Evolutionary conservation across 371 early-diverging fungal species (phyloP), one percentile per base, ranked within the genome.

Genomic region (Amoeboaphelidium protococcarum): DNA sequence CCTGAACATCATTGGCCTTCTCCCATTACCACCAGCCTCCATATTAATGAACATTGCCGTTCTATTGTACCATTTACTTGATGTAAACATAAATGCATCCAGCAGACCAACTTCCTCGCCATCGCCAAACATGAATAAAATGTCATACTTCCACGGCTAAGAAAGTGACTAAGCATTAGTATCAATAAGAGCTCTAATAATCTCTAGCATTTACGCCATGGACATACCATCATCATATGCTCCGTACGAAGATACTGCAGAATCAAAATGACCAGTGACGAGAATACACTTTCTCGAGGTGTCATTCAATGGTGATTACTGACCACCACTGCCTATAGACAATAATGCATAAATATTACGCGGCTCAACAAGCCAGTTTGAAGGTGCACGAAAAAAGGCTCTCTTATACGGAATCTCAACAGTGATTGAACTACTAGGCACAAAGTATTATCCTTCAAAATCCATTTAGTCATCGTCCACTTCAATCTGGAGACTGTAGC

Each of bases 201-300:
- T 57, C 57, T 82, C 86, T 16, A 88, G 54, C 44, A 69, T 67
- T 13, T 68, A 71, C 1, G 64, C 71, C 2, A 80, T 73, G 25
- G 75, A 73, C 40, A 83, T 72, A 4, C 84, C 87, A 55, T 81
- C 75, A 54, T 88, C 89, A 13, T 77, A 78, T 19, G 76, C 81
- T 46, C 89, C 89, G 47, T 70, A 63, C 52, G 79, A 75, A 19
- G 76, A 65, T n/a, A 77, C 66, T 0, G 78, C 77, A 23, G 77
- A 72, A 49, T 86, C 77, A 52, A 57, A 71, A 55, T 74, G 76
- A 1, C 69, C 62, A 22, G 61, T 57, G 22, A 76, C 53, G 3
- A 72, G 61, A 25, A 76, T 48, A 0, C 73, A 58, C 44, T 56
- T 53, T 25, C 25, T 43, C 37, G 6, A 10, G 10, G 6, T 16